phyloP scores from a whole-genome alignment of 306 rosid genomes.

The Vigna trinervia region DNA sequence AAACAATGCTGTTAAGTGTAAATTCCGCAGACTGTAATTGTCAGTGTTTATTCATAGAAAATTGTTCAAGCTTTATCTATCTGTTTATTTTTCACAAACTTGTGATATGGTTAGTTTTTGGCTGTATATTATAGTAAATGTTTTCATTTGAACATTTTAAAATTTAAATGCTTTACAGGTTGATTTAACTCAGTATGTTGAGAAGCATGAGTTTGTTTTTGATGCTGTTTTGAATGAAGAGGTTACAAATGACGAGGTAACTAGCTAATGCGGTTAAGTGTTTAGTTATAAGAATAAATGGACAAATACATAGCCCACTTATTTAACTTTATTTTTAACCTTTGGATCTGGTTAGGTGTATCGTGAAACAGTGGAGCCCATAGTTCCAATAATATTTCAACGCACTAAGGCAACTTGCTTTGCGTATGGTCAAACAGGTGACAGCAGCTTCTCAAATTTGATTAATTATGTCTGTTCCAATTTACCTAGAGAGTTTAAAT shows the following conservation, averaged over 20 bases:
- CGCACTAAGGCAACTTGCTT: conserved; percentile 96
- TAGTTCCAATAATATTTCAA: conserved; percentile 90
- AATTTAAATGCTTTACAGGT: conserved; percentile 63
- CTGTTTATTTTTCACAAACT: background rate
- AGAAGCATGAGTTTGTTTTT: conserved; percentile 89
- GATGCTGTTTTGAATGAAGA: conserved; percentile 95
- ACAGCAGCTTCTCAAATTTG: conserved; percentile 35
- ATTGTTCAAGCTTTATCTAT: conserved; percentile 18
- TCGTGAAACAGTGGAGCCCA: conserved; percentile 93
- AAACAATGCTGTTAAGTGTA: background rate
- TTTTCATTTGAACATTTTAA: conserved; percentile 31
- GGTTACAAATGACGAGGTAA: conserved; percentile 89
- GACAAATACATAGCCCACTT: conserved; percentile 21
- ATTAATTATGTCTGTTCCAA: background rate
- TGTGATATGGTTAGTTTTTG: conserved; percentile 10
- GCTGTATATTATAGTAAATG: conserved; percentile 8
- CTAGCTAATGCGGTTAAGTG: conserved; percentile 46
- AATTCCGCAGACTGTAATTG: background rate
- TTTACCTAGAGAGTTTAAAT: background rate
- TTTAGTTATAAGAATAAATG: conserved; percentile 8
- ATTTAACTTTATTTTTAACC: conserved; percentile 29
- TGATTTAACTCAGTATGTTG: conserved; percentile 83
- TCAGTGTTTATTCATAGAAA: background rate
- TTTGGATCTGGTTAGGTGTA: conserved; percentile 63
- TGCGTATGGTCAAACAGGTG: conserved; percentile 98